Evolutionary conservation across 306 rosid genomes (phyloP).

Genomic region (Dalbergia oliveri): DNA sequence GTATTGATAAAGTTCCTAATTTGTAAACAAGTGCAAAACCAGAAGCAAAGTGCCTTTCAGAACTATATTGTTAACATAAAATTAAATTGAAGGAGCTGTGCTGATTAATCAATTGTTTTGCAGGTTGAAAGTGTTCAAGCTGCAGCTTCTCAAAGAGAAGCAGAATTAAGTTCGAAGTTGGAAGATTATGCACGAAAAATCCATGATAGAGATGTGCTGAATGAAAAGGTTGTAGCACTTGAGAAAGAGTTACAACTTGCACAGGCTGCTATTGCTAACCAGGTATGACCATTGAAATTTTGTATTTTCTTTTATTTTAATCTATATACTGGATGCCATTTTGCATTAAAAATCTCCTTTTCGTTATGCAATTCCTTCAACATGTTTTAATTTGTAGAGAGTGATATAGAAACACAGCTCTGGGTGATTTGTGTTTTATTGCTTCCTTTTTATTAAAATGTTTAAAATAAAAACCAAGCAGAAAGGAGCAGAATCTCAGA

Average conservation of each 20-base stretch:
- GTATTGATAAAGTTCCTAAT: constrained; percentile 50
- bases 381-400: neutral
- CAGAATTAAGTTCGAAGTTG: constrained; percentile 67
- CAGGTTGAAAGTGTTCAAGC: constrained; percentile 71
- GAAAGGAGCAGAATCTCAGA: constrained; percentile 73
- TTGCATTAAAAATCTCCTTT: neutral
- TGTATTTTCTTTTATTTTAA: neutral
- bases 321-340: neutral
- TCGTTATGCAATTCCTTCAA: neutral
- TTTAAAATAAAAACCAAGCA: constrained; percentile 45
- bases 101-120: constrained; percentile 45
- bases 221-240: constrained; percentile 69
- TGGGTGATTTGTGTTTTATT: constrained; percentile 17
- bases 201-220: constrained; percentile 62
- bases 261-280: constrained; percentile 57
- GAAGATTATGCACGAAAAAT: constrained; percentile 63
- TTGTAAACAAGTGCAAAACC: constrained; percentile 12
- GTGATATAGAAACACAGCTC: constrained; percentile 18
- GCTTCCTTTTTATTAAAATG: constrained; percentile 17
- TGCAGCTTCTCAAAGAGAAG: constrained; percentile 70
- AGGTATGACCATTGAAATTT: constrained; percentile 57
- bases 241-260: constrained; percentile 75
- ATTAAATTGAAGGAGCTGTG: neutral
- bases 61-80: neutral
- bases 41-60: neutral